A percentile compares a stretch with the other conserved stretches of the same genome.
These are phyloP conservation scores for Lentinula aciculospora DNA, from an alignment of 768 basidiomycete genomes.

Conservation along the genomic window DNA sequence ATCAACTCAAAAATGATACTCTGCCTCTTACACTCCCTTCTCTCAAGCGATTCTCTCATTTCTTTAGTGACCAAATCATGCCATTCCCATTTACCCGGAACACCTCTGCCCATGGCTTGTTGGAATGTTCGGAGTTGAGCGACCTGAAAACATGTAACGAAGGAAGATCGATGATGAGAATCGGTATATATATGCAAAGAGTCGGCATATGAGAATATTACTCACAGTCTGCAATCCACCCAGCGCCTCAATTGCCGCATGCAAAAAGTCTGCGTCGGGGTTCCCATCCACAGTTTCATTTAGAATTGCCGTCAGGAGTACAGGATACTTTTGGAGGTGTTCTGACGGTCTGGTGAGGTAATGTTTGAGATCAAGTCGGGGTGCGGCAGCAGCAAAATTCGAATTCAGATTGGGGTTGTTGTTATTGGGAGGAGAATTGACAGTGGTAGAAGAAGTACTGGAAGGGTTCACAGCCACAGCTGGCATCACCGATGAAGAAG, in stretches of 20 bases:
- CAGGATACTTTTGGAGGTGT: slow-evolving; percentile 80
- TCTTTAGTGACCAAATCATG: slow-evolving; percentile 78
- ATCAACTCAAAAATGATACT: slow-evolving; percentile 94
- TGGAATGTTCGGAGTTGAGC: slow-evolving; percentile 90
- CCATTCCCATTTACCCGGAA: slow-evolving; percentile 84
- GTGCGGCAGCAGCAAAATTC: background rate
- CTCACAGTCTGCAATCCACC: slow-evolving; percentile 54
- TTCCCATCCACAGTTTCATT: slow-evolving; percentile 72
- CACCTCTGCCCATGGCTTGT: slow-evolving; percentile 78
- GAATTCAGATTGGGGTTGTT: background rate
- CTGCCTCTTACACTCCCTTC: slow-evolving; percentile 79
- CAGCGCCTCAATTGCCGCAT: slow-evolving; percentile 82
- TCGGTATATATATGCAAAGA: too few species aligned
- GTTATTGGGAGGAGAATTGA: background rate
- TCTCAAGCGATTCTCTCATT: slow-evolving; percentile 50
- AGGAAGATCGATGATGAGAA: background rate
- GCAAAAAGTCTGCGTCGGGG: slow-evolving; percentile 75
- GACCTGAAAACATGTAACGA: background rate
- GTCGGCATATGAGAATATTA: too few species aligned
- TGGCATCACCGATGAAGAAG: background rate
- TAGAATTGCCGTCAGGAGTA: slow-evolving; percentile 79
- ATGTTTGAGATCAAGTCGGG: slow-evolving; percentile 63
- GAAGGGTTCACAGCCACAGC: background rate
- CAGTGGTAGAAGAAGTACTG: background rate
- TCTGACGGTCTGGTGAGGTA: slow-evolving; percentile 77